Evolutionary conservation across 139 green algal genomes (phyloP), one percentile per base, ranked within the genome.

Genomic region (Tetradesmus lagerheimii): DNA sequence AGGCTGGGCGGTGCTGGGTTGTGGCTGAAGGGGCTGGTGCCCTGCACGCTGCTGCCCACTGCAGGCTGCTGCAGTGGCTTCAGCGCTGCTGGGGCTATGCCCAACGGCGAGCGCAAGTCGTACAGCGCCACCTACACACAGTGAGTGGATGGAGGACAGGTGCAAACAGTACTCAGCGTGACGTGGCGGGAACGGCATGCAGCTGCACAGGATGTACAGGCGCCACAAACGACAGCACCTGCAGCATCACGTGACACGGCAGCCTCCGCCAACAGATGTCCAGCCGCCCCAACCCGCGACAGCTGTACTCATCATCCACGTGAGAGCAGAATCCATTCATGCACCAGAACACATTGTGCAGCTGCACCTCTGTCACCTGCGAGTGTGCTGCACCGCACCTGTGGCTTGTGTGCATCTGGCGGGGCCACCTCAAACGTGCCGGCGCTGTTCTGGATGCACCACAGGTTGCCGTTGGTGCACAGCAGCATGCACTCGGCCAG

Each of bases 101-200:
- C 96, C 43, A 97, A 71, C 0, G 96, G 96, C 9, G 77, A 94
- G 4, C 96, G 92, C 91, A 98, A 90, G 89, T 97, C 96, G 39
- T 92, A 91, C 57, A 93, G 38, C 5, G 53, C 57, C 71, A 83
- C 85, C 85, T 83, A 9, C 64, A 64, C 67, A 57, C 62, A 88
- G 45, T 1, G 37, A 39, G 14, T 29, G 0, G 31, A 6, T 41
- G 8, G 14, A 62, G 0, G 47, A 57, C 76, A 82, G 76, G 74
- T 31, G 1, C 8, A 0, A 27, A 15, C 37, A 31, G 1, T 29
- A 15, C n/a, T n/a, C n/a, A n/a, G n/a, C n/a, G n/a, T n/a, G n/a
- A n/a, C n/a, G n/a, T n/a, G n/a, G n/a, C n/a, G n/a, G n/a, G n/a
- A n/a, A n/a, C n/a, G n/a, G n/a, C n/a, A n/a, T n/a, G n/a, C n/a